Base-by-base conservation (phyloP, 805 yeast genomes). In the Brettanomyces anomalus region DNA sequence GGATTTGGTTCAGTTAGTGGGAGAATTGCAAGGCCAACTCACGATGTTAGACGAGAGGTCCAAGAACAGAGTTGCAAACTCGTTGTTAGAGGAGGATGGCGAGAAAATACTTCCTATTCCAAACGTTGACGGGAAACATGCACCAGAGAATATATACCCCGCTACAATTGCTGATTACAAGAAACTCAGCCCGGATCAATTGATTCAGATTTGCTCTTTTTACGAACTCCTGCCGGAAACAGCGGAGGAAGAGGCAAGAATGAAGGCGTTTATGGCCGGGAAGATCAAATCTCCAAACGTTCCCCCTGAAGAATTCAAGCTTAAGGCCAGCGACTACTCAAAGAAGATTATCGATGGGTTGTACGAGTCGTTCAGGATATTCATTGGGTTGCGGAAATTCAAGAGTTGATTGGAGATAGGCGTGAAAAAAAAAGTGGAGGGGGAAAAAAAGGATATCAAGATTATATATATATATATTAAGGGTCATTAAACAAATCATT, bases 21-120 rank as follows among this genome's bases (percentile, higher is more conserved):
- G 85, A 10, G 97, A 89, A 60, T 65, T 89, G 43, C 97, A 89
- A 62, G 85, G 85, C 7, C 97, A 89, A 62, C 70, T 89, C 54
- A 89, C 85, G 42, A 67, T 73, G 19, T 58, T 84, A 30, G 97
- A 89, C 56, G 85, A 85, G 50, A 73, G 95, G 51, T 74, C 83
- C 15, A 72, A 85, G 36, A 71, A 84, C 49, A 71, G 97, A 60
- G 66, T 79, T 3, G 73, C 76, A 48, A 88, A 88, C 57, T 67
- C 84, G 1, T 69, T 71, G 20, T 67, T 78, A 43, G 51, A 55
- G 0, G 57, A 59, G 0, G 61, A 63, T 10, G 64, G 64, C 14
- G 77, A 70, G 15, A 48, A 58, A 5, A 54, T 87, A n/a, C 84
- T 83, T 0, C 82, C 89, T 1, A 59, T 87, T 43, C 75, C 82